Base-by-base conservation (phyloP, 139 green algal genomes). In the Tetraselmis striata region DNA sequence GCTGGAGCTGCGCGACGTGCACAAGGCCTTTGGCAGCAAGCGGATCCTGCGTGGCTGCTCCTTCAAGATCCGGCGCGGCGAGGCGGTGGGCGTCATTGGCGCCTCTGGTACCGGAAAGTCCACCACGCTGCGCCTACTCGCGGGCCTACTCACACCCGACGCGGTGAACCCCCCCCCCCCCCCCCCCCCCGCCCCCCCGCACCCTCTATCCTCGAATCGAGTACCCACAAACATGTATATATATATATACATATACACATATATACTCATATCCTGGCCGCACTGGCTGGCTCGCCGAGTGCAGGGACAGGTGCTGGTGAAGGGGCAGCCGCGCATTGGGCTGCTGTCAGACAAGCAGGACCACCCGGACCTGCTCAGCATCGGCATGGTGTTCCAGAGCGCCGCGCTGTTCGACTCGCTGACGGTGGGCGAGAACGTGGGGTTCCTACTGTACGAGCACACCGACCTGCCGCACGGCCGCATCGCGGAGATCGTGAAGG, bases 81-180 rank as follows among this genome's bases (percentile, higher is more conserved):
- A 99, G 78, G 96, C 97, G 0, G 95, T 99, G 58, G 97, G 97
- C 26, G 99, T 99, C 87, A 99, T 99, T 78, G 97, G 97, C 1
- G 92, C 91, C 22, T 97, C 91, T 23, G 97, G 97, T 59, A 99
- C 97, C 1, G 97, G 97, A 11, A 99, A 99, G 89, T 98, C 92
- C 26, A 99, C 97, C 1, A 95, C 97, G 27, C 85, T 99, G 32
- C 90, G 94, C 5, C 89, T 99, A 11, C 94, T 97, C 82, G 95
- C 96, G 0, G 97, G 97, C 1, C 89, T 99, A 32, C 87, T 99
- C 27, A 85, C 88, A 24, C 96, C 97, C n/a, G 97, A 99, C 86
- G 85, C 85, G 74, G 92, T 92, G 77, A 74, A 32, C 24, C 2
- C 30, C 2, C 28, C 59, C n/a, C n/a, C n/a, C n/a, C n/a, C 27